phyloP scores from a whole-genome alignment of 805 yeast species.

The Kluyveromyces lactis region DNA sequence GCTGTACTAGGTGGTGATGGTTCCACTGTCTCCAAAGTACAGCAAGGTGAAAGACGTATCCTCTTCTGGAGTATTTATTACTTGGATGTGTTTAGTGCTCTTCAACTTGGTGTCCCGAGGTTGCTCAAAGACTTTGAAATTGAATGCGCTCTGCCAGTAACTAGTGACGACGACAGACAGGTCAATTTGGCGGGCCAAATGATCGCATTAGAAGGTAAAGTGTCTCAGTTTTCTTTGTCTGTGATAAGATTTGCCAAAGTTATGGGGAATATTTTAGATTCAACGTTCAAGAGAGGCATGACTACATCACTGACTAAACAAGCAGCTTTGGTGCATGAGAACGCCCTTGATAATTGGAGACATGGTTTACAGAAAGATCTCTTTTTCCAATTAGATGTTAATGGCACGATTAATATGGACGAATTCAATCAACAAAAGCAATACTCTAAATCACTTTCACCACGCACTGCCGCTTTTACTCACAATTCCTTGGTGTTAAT shows the following conservation, averaged over 20 bases:
- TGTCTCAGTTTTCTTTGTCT: slow-evolving; percentile 51
- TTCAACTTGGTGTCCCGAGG: slow-evolving; percentile 77
- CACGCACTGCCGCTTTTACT: slow-evolving; percentile 17
- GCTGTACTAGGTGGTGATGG: slow-evolving; percentile 67
- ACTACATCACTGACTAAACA: slow-evolving; percentile 23
- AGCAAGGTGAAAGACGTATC: slow-evolving; percentile 76
- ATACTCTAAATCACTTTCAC: slow-evolving; percentile 5
- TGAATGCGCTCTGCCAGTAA: slow-evolving; percentile 77
- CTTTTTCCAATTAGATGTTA: slow-evolving; percentile 55
- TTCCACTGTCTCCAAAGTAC: slow-evolving; percentile 52
- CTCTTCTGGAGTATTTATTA: slow-evolving; percentile 79
- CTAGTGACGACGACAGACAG: slow-evolving; percentile 47
- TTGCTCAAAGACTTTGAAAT: slow-evolving; percentile 71
- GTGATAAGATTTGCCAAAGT: slow-evolving; percentile 65
- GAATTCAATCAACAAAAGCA: slow-evolving; percentile 12
- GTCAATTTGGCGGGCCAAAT: slow-evolving; percentile 38
- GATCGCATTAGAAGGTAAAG: slow-evolving; percentile 61
- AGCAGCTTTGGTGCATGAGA: slow-evolving; percentile 40
- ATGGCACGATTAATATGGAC: slow-evolving; percentile 33
- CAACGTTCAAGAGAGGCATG: slow-evolving; percentile 52
- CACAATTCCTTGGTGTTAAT: slow-evolving; percentile 38
- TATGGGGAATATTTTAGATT: slow-evolving; percentile 63
- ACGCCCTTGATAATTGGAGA: slow-evolving; percentile 72
- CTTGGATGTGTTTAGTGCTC: slow-evolving; percentile 65
- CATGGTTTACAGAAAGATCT: slow-evolving; percentile 54